Evolutionary conservation across 2,329 filamentous ascomycete species (phyloP).

Genomic region (Trichoderma endophyticum): DNA sequence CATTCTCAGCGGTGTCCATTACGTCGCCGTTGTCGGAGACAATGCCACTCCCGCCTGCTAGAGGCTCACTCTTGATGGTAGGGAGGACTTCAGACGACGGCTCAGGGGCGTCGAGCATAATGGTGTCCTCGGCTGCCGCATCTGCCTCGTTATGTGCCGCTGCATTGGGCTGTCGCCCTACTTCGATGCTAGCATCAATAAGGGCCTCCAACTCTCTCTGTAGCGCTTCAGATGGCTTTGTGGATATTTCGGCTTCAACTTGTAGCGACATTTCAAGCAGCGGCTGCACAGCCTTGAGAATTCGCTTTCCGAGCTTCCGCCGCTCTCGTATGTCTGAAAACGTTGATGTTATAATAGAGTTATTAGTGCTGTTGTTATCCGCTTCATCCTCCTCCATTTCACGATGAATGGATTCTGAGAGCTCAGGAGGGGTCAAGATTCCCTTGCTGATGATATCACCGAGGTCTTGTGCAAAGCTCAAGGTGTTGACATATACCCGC

Average conservation of each 20-base stretch:
- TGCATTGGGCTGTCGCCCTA: slow-evolving; percentile 41
- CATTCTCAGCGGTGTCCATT: slow-evolving; percentile 36
- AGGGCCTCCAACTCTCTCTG: slow-evolving; percentile 71
- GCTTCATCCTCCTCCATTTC: slow-evolving; percentile 36
- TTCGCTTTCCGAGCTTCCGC: slow-evolving; percentile 82
- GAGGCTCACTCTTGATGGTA: slow-evolving; percentile 28
- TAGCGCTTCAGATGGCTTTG: slow-evolving; percentile 66
- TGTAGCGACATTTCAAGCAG: slow-evolving; percentile 71
- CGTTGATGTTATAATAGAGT: slow-evolving; percentile 48
- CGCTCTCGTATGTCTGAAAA: slow-evolving; percentile 73
- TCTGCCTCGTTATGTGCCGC: slow-evolving; percentile 38
- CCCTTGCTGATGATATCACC: slow-evolving; percentile 51
- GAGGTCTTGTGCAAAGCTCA: slow-evolving; percentile 56
- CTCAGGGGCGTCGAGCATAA: slow-evolving; percentile 50
- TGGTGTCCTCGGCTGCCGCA: slow-evolving; percentile 44
- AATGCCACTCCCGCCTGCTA: neutral
- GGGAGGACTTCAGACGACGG: slow-evolving; percentile 47
- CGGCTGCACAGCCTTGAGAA: slow-evolving; percentile 78
- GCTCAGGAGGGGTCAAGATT: slow-evolving; percentile 45
- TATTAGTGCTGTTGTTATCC: slow-evolving; percentile 33
- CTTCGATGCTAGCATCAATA: slow-evolving; percentile 64
- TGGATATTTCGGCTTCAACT: slow-evolving; percentile 77
- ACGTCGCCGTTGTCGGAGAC: slow-evolving; percentile 32
- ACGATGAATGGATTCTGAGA: slow-evolving; percentile 26
- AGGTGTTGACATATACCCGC: slow-evolving; percentile 56